Base-by-base conservation (phyloP, 225 moss, liverwort and hornwort species). In the Sphagnum contortum region DNA sequence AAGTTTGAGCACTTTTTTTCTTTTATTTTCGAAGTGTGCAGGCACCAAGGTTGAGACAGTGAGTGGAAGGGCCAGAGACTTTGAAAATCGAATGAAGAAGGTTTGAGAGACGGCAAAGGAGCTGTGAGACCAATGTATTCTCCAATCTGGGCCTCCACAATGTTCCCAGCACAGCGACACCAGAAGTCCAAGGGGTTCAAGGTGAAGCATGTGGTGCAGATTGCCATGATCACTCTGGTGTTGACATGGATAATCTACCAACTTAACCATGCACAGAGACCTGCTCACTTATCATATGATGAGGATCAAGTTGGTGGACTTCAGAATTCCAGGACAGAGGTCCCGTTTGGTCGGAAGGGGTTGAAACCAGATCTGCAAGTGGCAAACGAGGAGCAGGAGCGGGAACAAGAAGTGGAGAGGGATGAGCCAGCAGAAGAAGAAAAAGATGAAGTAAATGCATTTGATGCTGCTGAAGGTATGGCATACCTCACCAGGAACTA, bases 131-230 rank as follows among this genome's bases (percentile, higher is more conserved):
- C 29, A 29, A 67, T 67, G 67, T 57, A 47, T 59, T 67, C 67
- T 67, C 67, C 67, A 6, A 29, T 14, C 29, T 67, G 50, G 58
- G 58, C 48, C 49, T 59, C 67, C 5, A 59, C 58, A 9, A 67
- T 67, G 67, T 57, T 29, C 29, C 29, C 69, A 53, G 66, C 75
- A 4, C 71, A 75, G 44, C 79, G 75, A 58, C 72, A 75, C 69
- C 75, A 69, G 48, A 69, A 72, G 63, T 58, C 69, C 59, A 75
- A 75, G 49, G 75, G 72, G 45, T 45, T 79, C 55, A 79, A 79
- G 69, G 79, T 79, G 55, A 79, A 79, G 61, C 79, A 79, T 69
- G 69, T 79, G 48, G 63, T 79, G 46, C 79, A 79, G 69, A 72
- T 75, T 55, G 69, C 50, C 8, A 66, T 79, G 48, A 48, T 72